Evolutionary conservation across 805 yeast species (phyloP).

Genomic region (Pichia paraexigua): DNA sequence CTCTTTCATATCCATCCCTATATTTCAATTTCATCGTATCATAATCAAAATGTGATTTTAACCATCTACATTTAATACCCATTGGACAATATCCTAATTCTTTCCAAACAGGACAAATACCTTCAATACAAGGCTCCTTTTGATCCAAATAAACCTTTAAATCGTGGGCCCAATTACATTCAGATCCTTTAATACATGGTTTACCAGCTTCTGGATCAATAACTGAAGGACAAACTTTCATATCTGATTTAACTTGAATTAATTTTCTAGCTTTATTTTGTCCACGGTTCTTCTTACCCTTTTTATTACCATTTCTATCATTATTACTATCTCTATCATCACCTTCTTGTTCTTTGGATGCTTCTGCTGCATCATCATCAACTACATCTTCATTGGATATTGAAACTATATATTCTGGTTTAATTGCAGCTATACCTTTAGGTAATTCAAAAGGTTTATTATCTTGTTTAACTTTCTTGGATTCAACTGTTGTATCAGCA

Average conservation of each 20-base stretch:
- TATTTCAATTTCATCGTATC: constrained; percentile 38
- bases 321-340: constrained; percentile 16
- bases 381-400: constrained; percentile 12
- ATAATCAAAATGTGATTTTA: constrained; percentile 55
- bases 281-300: constrained; percentile 50
- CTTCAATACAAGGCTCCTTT: constrained; percentile 67
- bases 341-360: constrained; percentile 12
- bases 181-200: constrained; percentile 59
- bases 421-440: constrained; percentile 68
- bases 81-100: constrained; percentile 86
- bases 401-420: constrained; percentile 56
- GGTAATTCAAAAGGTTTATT: neutral
- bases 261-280: constrained; percentile 80
- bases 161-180: constrained; percentile 77
- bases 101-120: constrained; percentile 75
- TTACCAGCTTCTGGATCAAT: constrained; percentile 42
- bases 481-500: constrained; percentile 1
- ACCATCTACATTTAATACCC: constrained; percentile 91
- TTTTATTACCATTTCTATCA: constrained; percentile 29
- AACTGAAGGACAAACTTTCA: constrained; percentile 57
- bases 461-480: constrained; percentile 5
- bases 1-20: constrained; percentile 32
- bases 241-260: constrained; percentile 54
- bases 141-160: constrained; percentile 50
- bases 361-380: constrained; percentile 44